phyloP scores from a whole-genome alignment of 805 yeast genomes.

The Saccharomyces eubayanus region DNA sequence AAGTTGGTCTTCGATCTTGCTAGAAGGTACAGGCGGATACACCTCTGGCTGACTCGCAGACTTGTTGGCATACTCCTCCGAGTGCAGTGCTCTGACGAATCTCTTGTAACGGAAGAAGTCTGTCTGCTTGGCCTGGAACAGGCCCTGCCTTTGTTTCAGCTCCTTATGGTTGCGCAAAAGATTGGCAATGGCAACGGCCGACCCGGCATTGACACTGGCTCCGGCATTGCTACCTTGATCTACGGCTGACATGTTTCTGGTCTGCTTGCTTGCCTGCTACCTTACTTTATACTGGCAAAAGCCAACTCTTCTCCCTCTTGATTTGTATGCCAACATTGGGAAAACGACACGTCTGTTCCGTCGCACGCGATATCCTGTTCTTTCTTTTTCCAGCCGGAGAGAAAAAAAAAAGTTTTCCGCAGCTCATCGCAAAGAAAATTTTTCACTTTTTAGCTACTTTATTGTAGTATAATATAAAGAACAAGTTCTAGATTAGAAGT shows the following conservation, averaged over 20 bases:
- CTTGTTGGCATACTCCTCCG: constrained; percentile 57
- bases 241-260: background rate
- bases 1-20: constrained; percentile 31
- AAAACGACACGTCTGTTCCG: background rate
- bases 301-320: background rate
- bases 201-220: constrained; percentile 35
- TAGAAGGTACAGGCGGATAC: constrained; percentile 38
- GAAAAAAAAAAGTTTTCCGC: background rate
- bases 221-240: background rate
- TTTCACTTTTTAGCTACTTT: background rate
- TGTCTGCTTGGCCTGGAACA: constrained; percentile 57
- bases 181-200: constrained; percentile 61
- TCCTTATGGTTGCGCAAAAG: constrained; percentile 54
- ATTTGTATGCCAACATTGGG: background rate
- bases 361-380: background rate
- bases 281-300: background rate
- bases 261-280: constrained; percentile 1
- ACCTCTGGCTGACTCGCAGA: constrained; percentile 39
- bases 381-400: background rate
- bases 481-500: background rate
- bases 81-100: constrained; percentile 64
- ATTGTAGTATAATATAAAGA: background rate
- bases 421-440: background rate
- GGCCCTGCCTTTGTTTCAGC: constrained; percentile 78
- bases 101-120: constrained; percentile 88